phyloP scores from a whole-genome alignment of 2,329 filamentous ascomycete genomes.

The Ophiostoma sp. region DNA sequence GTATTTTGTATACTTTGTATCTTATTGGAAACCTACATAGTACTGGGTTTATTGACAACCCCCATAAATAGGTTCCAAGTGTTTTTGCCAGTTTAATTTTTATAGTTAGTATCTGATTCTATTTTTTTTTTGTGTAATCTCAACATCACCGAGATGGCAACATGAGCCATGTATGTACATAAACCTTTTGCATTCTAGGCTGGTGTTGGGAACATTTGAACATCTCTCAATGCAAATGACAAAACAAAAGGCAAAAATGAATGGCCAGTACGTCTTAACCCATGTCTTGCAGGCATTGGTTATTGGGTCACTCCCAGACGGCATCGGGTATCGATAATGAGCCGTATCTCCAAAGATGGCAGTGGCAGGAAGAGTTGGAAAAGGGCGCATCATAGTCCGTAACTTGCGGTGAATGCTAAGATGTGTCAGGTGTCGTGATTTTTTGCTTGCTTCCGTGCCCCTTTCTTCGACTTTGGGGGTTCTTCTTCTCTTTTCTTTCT shows the following conservation, averaged over 20 bases:
- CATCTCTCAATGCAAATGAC: background rate
- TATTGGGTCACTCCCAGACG: background rate
- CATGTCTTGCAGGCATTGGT: background rate
- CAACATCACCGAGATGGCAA: background rate
- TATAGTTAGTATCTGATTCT: background rate
- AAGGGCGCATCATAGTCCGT: background rate
- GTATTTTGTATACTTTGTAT: background rate
- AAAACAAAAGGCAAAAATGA: background rate
- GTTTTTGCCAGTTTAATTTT: background rate
- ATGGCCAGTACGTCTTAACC: background rate
- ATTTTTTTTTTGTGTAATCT: background rate
- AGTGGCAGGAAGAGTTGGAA: background rate
- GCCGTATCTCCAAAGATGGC: background rate
- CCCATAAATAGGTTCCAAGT: too few relatives aligned
- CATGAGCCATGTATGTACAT: background rate
- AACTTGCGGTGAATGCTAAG: constrained; percentile 2
- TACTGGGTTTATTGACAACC: background rate
- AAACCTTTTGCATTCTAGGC: too few relatives aligned
- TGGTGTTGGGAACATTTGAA: background rate
- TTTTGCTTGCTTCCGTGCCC: background rate
- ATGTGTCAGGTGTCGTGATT: constrained; percentile 3
- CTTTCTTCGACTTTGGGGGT: constrained; percentile 1
- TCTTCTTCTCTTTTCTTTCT: background rate
- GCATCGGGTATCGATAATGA: background rate
- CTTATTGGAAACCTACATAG: background rate